Conservation (phyloP, 2,329 filamentous ascomycete species). For the Exophiala oligosperma region DNA sequence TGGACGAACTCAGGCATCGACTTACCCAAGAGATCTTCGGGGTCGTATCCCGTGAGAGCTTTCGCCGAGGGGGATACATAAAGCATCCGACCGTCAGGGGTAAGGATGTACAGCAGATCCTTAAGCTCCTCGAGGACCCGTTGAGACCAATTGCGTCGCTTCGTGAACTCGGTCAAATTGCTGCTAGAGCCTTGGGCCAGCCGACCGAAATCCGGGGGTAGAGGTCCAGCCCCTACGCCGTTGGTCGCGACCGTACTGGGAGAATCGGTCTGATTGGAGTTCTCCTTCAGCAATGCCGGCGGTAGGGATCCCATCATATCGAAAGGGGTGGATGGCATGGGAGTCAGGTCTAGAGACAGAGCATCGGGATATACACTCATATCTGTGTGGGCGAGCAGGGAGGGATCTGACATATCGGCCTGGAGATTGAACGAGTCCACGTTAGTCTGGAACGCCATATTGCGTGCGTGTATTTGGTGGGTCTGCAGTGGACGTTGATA, state of each 20-base stretch:
- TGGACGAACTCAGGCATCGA: conserved; percentile 84
- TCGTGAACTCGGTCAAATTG: conserved; percentile 65
- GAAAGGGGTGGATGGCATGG: conserved; percentile 12
- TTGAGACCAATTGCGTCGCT: conserved; percentile 77
- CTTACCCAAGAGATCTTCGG: conserved; percentile 68
- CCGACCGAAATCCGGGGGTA: conserved; percentile 55
- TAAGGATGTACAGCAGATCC: conserved; percentile 85
- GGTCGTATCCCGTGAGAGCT: conserved; percentile 71
- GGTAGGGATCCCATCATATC: conserved; percentile 9
- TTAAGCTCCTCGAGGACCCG: conserved; percentile 86
- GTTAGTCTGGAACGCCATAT: conserved; percentile 21
- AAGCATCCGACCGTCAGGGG: conserved; percentile 77
- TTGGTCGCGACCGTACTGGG: conserved; percentile 33
- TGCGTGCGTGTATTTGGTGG: conserved; percentile 4
- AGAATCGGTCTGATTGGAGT: conserved; percentile 16
- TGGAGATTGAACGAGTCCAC: conserved; percentile 23
- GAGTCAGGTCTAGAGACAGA: conserved; percentile 43
- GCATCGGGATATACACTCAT: conserved; percentile 50
- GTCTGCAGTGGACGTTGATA: conserved; percentile 2
- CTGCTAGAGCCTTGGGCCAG: conserved; percentile 43
- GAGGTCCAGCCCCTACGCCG: conserved; percentile 55
- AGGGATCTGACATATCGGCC: conserved; percentile 24
- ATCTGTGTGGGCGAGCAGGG: conserved; percentile 44
- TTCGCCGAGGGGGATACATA: conserved; percentile 82
- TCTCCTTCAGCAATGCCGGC: conserved; percentile 16